phyloP scores from a whole-genome alignment of 345 rosid genomes.

The Raphanus raphanistrum region DNA sequence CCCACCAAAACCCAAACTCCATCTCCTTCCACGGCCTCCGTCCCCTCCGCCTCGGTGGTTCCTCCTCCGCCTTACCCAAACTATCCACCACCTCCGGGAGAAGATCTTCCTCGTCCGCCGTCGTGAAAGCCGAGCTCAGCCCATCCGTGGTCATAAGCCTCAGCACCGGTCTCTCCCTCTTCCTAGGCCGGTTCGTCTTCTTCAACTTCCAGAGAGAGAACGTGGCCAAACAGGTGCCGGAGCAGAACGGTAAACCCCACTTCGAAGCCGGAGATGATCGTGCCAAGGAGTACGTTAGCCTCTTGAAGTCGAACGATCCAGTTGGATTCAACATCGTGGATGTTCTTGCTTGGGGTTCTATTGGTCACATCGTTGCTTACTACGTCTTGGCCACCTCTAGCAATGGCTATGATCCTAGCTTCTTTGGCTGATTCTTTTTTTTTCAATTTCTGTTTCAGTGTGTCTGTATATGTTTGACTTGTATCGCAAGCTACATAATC shows the following conservation, averaged over 20 bases:
- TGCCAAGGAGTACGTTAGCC: constrained; percentile 89
- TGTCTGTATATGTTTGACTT: constrained; percentile 33
- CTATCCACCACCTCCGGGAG: constrained; percentile 22
- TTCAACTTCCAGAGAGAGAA: constrained; percentile 99
- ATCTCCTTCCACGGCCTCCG: constrained; percentile 48
- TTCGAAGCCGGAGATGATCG: constrained; percentile 93
- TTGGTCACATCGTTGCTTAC: constrained; percentile 94
- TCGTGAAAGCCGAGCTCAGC: constrained; percentile 67
- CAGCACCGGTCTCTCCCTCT: constrained; percentile 93
- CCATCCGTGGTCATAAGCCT: constrained; percentile 80
- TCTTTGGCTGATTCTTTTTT: constrained; percentile 46
- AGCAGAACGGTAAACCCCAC: constrained; percentile 90
- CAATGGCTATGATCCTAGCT: constrained; percentile 88
- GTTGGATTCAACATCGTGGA: constrained; percentile 95
- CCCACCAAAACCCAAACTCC: constrained; percentile 22
- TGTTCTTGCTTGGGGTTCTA: constrained; percentile 98
- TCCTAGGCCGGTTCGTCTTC: constrained; percentile 94
- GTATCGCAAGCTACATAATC: constrained; percentile 24
- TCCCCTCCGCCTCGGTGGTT: constrained; percentile 33
- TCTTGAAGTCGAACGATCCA: constrained; percentile 93
- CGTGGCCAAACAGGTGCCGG: constrained; percentile 93
- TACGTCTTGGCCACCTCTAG: constrained; percentile 94
- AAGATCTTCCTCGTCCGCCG: constrained; percentile 30
- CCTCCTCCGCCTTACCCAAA: constrained; percentile 21
- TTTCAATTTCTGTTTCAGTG: background rate